phyloP scores from a whole-genome alignment of 305 asterid species.

The Fraxinus latifolia region DNA sequence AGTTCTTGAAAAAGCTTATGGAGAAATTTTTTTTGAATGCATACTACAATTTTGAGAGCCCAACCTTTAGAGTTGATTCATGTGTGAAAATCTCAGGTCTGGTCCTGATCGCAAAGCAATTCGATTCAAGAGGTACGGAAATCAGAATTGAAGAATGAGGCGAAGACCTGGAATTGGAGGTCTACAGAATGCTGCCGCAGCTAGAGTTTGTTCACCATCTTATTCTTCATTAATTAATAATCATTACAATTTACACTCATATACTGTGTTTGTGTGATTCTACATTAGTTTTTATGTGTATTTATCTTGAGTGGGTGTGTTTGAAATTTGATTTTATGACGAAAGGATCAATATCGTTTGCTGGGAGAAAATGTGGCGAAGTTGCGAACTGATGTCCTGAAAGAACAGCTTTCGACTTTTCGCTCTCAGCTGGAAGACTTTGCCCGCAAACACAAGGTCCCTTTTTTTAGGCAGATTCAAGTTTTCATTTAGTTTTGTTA shows the following conservation, averaged over 20 bases:
- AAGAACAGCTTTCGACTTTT: slow-evolving; percentile 86
- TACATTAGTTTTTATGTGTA: background rate
- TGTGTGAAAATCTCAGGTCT: background rate
- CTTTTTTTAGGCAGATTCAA: background rate
- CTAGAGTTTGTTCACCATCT: slow-evolving; percentile 56
- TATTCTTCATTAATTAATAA: background rate
- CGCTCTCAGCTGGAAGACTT: slow-evolving; percentile 96
- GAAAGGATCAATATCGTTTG: slow-evolving; percentile 76
- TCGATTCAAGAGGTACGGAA: background rate
- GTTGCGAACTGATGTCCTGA: slow-evolving; percentile 88
- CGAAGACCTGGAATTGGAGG: slow-evolving; percentile 98
- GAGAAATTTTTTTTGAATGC: background rate
- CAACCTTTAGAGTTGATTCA: background rate
- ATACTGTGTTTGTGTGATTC: background rate
- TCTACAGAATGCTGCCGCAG: slow-evolving; percentile 84
- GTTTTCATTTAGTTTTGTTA: background rate
- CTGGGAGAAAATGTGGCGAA: slow-evolving; percentile 97
- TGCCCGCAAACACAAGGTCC: slow-evolving; percentile 92
- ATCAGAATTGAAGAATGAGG: slow-evolving; percentile 46
- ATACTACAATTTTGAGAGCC: background rate
- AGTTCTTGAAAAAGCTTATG: background rate
- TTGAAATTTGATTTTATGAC: background rate
- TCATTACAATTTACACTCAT: background rate
- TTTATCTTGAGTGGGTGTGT: background rate
- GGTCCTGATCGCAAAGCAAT: background rate